Evolutionary conservation across 2,329 filamentous ascomycete species (phyloP).

Genomic region (Fusarium heterosporum): DNA sequence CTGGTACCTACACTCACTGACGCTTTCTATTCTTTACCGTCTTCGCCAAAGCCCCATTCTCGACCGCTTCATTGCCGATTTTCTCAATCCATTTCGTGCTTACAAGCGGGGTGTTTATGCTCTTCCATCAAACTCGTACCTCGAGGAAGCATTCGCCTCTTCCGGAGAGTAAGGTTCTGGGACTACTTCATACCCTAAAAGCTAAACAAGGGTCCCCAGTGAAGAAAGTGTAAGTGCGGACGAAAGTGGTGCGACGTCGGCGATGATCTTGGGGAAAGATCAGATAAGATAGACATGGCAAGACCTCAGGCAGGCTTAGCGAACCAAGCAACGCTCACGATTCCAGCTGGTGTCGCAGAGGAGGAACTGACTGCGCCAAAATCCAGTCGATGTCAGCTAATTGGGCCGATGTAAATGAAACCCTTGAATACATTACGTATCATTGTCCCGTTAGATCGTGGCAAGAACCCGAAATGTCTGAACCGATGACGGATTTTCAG

Average conservation of each 20-base stretch:
- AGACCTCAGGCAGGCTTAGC: slow-evolving; percentile 17
- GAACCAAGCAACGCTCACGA: slow-evolving; percentile 21
- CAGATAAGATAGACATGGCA: slow-evolving; percentile 42
- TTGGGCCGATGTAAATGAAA: slow-evolving; percentile 23
- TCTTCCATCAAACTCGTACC: slow-evolving; percentile 20
- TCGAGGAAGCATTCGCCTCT: slow-evolving; percentile 9
- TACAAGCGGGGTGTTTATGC: slow-evolving; percentile 30
- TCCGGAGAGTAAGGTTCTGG: slow-evolving; percentile 31
- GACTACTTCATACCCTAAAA: neutral
- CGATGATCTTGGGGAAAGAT: slow-evolving; percentile 57
- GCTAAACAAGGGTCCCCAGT: slow-evolving; percentile 31
- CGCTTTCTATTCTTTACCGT: neutral
- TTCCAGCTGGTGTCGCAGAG: slow-evolving; percentile 11
- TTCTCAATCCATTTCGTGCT: slow-evolving; percentile 19
- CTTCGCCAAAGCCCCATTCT: neutral
- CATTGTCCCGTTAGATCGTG: slow-evolving; percentile 23
- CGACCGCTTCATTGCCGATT: neutral
- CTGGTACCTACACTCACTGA: neutral
- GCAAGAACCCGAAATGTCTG: slow-evolving; percentile 22
- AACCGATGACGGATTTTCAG: slow-evolving; percentile 41
- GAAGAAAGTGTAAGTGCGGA: slow-evolving; percentile 7
- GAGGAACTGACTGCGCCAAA: slow-evolving; percentile 4
- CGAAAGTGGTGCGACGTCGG: slow-evolving; percentile 40
- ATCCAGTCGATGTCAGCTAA: slow-evolving; percentile 6
- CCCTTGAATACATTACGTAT: slow-evolving; percentile 33